Evolutionary conservation across 768 basidiomycete genomes (phyloP).

Genomic region (Suillus alpinus): DNA sequence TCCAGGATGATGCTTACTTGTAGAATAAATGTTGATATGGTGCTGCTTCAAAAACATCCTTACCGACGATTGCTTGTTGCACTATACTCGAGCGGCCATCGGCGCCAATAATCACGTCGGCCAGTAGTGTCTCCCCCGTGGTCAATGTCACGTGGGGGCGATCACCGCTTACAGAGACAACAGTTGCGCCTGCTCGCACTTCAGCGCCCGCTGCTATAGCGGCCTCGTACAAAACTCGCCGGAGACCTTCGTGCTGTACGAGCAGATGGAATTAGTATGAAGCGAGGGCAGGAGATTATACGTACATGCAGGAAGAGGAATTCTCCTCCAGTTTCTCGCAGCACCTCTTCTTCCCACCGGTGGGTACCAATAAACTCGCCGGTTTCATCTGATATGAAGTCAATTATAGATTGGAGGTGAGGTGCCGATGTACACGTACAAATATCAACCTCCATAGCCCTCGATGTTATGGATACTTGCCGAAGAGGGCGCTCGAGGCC

Average conservation of each 20-base stretch:
- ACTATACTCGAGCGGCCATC: conserved; percentile 51
- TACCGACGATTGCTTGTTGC: conserved; percentile 31
- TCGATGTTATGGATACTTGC: conserved; percentile 27
- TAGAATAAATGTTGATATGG: conserved; percentile 38
- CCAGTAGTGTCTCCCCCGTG: conserved; percentile 40
- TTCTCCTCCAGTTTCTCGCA: conserved; percentile 46
- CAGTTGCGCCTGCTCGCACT: conserved; percentile 40
- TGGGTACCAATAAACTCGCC: conserved; percentile 45
- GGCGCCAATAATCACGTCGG: conserved; percentile 59
- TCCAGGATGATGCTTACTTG: conserved; percentile 31
- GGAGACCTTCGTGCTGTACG: conserved; percentile 51
- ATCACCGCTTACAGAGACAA: conserved; percentile 31
- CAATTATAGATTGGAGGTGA: conserved; percentile 1
- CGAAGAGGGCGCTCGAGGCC: conserved; percentile 45
- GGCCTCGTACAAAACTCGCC: conserved; percentile 43
- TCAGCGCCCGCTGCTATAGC: conserved; percentile 47
- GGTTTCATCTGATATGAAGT: conserved; percentile 37
- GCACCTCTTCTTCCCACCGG: conserved; percentile 45
- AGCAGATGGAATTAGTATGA: conserved; percentile 3
- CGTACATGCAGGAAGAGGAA: conserved; percentile 50
- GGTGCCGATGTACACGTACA: conserved; percentile 19
- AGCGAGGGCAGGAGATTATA: conserved; percentile 2
- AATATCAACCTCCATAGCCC: conserved; percentile 22
- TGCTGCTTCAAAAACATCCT: conserved; percentile 25
- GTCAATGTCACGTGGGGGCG: conserved; percentile 34